Percentiles rank a stretch among this genome's conserved stretches.
Evolutionary conservation across 495 filamentous ascomycete species (phyloP).

Genomic region (Pseudoneurospora amorphoporcata): DNA sequence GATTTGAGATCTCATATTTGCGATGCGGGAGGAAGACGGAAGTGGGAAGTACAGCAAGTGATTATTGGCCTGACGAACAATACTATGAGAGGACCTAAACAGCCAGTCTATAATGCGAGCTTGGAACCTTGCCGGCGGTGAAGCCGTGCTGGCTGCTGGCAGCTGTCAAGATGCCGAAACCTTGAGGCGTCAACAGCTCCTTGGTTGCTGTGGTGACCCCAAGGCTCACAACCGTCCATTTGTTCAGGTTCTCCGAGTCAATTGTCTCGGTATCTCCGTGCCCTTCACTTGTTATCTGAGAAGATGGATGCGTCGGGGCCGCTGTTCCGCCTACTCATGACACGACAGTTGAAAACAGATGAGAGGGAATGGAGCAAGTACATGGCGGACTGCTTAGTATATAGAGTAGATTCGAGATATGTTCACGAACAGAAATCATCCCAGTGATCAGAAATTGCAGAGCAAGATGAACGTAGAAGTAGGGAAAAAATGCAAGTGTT

Average conservation of each 20-base stretch:
- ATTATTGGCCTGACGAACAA: background rate
- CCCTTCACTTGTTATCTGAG: background rate
- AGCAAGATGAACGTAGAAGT: background rate
- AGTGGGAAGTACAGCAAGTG: background rate
- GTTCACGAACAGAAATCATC: background rate
- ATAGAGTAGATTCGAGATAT: background rate
- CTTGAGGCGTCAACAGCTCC: background rate
- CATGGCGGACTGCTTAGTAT: background rate
- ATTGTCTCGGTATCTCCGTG: background rate
- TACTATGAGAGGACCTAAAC: background rate
- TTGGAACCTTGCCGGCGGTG: background rate
- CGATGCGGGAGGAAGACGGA: background rate
- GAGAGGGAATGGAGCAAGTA: too few relatives aligned
- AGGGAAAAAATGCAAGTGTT: background rate
- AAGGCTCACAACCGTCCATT: background rate
- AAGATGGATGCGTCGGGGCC: background rate
- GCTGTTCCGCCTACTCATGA: background rate
- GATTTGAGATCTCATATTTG: background rate
- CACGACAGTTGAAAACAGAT: background rate
- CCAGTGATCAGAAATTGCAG: rapidly evolving
- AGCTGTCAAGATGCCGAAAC: background rate
- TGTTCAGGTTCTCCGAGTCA: background rate
- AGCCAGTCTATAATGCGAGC: background rate
- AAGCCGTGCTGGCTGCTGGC: background rate
- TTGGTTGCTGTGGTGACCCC: background rate